Base-by-base conservation (phyloP, 2,329 filamentous ascomycete genomes). In the Pyrenophora seminiperda region DNA sequence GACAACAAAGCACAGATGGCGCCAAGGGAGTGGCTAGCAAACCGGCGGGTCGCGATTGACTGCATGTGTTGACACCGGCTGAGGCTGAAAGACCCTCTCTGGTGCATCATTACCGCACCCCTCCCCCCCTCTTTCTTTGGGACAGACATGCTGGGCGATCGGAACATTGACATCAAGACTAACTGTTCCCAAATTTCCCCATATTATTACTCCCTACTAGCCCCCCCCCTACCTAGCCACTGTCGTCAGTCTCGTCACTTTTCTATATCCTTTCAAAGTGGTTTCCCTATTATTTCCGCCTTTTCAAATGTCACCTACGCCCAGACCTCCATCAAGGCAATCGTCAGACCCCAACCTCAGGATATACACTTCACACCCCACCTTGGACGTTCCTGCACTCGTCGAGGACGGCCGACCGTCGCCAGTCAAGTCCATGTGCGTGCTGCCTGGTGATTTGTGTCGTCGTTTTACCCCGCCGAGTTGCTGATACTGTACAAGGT, bases 381-480 rank as follows among this genome's bases (percentile, higher is more conserved):
- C 70, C 37, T 68, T 82, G 50, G 76, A 80, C 62, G 63, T 81
- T 34, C 75, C 71, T 24, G 55, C 74, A 19, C 61, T 68, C n/a
- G 63, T 65, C 45, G 66, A 70, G 31, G 69, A 72, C 37, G 64
- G 62, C 43, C 68, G 77, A 44, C 78, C 78, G 20, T 68, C 75
- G 41, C 68, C 73, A 24, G 66, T 80, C 60, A 79, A 77, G 67
- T 79, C 79, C 56, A 75, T 81, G 79, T 81, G 71, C 62, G 76
- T 54, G 41, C 29, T 36, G 41, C 15, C 51, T 27, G 36, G 24
- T 13, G 14, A 18, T 29, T 4, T 27, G 46, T 41, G 53, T 22
- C 50, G 34, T 46, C 36, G 48, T 27, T 27, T 47, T 60, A 55
- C 64, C 61, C 68, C 63, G 56, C 63, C 29, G 54, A 56, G 55